These are phyloP conservation scores for Fusarium subtropicale DNA, from an alignment of 2,329 filamentous ascomycete species.

Conservation along the genomic window DNA sequence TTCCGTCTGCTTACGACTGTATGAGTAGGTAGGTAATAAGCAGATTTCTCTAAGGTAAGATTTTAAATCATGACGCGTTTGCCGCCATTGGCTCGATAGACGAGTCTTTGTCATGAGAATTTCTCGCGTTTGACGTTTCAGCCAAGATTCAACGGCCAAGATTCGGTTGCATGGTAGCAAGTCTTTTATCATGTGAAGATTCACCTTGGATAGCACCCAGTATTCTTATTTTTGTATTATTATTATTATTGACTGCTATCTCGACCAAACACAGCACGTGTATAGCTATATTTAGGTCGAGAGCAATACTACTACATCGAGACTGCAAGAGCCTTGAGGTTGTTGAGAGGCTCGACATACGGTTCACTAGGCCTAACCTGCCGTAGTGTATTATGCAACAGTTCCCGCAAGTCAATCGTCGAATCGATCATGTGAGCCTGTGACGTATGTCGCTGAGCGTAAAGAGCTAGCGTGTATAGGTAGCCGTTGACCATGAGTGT, in stretches of 20 bases:
- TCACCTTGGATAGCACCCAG: no score
- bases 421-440: conserved; percentile 18
- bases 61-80: not conserved
- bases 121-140: not conserved
- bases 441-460: conserved; percentile 16
- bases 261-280: not conserved
- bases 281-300: not conserved
- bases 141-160: not conserved
- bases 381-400: conserved; percentile 15
- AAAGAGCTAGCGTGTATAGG: conserved; percentile 19
- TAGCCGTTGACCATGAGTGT: conserved; percentile 31
- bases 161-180: not conserved
- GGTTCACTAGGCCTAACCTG: not conserved
- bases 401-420: conserved; percentile 6
- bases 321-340: not conserved
- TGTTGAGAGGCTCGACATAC: not conserved
- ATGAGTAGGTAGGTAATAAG: no score
- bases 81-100: not conserved
- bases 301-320: not conserved
- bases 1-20: not conserved
- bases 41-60: not conserved
- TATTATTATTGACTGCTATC: not conserved
- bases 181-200: not conserved
- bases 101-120: conserved; percentile 3
- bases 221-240: not conserved